These are phyloP conservation scores for Xylaria cubensis DNA, from an alignment of 495 filamentous ascomycete species.

Conservation along the genomic window DNA sequence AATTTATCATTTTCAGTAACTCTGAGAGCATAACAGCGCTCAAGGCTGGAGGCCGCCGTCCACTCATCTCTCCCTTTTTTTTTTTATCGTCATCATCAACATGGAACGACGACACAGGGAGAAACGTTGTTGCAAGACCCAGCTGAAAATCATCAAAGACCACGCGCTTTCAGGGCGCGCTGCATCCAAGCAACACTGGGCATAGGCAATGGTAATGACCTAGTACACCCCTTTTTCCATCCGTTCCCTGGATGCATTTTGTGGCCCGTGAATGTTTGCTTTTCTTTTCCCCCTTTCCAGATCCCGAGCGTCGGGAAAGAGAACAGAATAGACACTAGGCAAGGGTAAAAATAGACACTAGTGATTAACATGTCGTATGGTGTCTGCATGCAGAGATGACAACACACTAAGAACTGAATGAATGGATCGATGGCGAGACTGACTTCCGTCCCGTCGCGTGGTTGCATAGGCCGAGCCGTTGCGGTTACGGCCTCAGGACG, in stretches of 20 bases:
- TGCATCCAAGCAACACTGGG: slow-evolving; percentile 5
- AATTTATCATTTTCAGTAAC: not conserved
- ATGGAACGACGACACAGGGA: not conserved
- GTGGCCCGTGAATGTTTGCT: not conserved
- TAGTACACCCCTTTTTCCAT: not conserved
- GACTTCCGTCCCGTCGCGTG: slow-evolving; percentile 22
- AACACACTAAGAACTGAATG: slow-evolving; percentile 18
- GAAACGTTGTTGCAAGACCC: not conserved
- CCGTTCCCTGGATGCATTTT: not conserved
- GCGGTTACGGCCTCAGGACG: slow-evolving; percentile 3
- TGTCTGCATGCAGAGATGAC: slow-evolving; percentile 1
- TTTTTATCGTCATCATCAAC: not conserved
- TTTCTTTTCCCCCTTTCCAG: not conserved
- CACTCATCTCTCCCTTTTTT: not conserved
- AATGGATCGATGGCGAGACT: not conserved
- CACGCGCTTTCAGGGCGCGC: not conserved
- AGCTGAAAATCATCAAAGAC: slow-evolving; percentile 2
- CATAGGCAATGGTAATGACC: not conserved
- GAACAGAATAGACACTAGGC: slow-evolving; percentile 15
- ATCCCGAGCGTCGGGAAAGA: not conserved
- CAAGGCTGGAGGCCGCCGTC: slow-evolving; percentile 22
- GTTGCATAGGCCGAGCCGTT: slow-evolving; percentile 20
- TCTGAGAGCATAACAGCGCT: not conserved
- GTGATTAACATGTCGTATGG: slow-evolving; percentile 20
- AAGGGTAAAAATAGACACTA: slow-evolving; percentile 23